phyloP scores from a whole-genome alignment of 2,329 filamentous ascomycete species.

The Seiridium cupressi region DNA sequence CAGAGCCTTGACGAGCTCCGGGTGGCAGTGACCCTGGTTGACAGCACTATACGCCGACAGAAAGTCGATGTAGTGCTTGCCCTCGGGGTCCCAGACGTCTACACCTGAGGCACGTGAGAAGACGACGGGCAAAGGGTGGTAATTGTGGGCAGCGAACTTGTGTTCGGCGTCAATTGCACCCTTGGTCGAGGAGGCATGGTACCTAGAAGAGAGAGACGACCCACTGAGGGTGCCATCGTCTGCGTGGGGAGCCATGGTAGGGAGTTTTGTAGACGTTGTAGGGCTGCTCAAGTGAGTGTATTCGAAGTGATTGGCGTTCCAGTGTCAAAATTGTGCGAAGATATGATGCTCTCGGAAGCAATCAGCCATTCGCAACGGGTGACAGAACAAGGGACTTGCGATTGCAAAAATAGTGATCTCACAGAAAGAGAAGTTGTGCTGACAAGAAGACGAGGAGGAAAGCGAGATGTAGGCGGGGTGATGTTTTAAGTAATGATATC shows the following conservation, averaged over 20 bases:
- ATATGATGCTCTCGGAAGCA: conserved; percentile 2
- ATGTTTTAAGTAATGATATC: conserved; percentile 27
- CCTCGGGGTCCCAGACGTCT: conserved; percentile 96
- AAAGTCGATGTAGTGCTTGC: conserved; percentile 94
- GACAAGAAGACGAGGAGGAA: neutral
- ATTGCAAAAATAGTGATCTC: neutral
- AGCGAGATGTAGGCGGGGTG: conserved; percentile 16
- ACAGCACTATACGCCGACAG: conserved; percentile 97
- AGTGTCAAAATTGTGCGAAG: conserved; percentile 3
- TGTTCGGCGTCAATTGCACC: conserved; percentile 79
- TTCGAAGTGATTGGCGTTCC: neutral
- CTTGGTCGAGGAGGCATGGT: conserved; percentile 76
- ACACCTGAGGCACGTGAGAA: conserved; percentile 83
- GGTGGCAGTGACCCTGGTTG: conserved; percentile 98
- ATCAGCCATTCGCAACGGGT: conserved; percentile 2
- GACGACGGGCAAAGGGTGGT: conserved; percentile 93
- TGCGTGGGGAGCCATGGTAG: conserved; percentile 58
- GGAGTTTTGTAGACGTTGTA: neutral
- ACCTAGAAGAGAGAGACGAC: conserved; percentile 37
- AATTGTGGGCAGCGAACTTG: conserved; percentile 93
- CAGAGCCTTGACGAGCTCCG: conserved; percentile 87
- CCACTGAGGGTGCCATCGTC: conserved; percentile 37
- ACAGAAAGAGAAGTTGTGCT: neutral
- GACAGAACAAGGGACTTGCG: neutral
- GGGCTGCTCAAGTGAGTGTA: neutral